Evolutionary conservation across 805 yeast species (phyloP).

Genomic region (Spathaspora gorwiae): DNA sequence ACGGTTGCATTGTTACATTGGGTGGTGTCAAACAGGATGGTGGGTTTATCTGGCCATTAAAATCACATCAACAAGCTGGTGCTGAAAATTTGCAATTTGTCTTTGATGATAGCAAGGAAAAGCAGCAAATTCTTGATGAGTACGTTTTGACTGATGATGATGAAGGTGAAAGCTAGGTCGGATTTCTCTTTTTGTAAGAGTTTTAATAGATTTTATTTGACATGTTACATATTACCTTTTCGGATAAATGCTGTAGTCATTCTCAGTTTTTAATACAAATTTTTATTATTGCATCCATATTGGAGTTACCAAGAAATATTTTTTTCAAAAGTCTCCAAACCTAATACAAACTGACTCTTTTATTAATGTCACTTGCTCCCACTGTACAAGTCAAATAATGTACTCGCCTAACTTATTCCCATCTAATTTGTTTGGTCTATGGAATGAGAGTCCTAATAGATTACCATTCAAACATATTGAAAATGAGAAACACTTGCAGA

Average conservation of each 20-base stretch:
- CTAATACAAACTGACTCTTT: no score
- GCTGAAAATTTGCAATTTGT: conserved; percentile 2
- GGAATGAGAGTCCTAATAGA: conserved; percentile 20
- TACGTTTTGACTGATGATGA: conserved; percentile 42
- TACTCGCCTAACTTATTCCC: conserved; percentile 46
- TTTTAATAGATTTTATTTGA: no score
- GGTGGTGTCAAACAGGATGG: conserved; percentile 31
- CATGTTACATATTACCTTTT: no score
- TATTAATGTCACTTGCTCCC: no score
- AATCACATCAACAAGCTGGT: conserved; percentile 4
- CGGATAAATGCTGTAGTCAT: no score
- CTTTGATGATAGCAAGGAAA: conserved; percentile 6
- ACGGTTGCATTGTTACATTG: conserved; percentile 69
- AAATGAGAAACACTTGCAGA: background rate
- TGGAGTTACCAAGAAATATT: no score
- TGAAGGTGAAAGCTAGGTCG: conserved; percentile 4
- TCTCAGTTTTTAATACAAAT: no score
- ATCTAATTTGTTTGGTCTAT: conserved; percentile 41
- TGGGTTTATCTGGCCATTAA: conserved; percentile 35
- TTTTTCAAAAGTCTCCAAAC: no score
- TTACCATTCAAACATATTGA: background rate
- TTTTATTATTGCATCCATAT: no score
- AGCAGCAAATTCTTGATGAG: conserved; percentile 42
- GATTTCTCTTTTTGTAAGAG: background rate
- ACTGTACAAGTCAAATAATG: conserved; percentile 22